Percentiles rank a stretch among this genome's conserved stretches.
phyloP scores from a whole-genome alignment of 768 basidiomycete genomes.

The Tephrocybe rancida region DNA sequence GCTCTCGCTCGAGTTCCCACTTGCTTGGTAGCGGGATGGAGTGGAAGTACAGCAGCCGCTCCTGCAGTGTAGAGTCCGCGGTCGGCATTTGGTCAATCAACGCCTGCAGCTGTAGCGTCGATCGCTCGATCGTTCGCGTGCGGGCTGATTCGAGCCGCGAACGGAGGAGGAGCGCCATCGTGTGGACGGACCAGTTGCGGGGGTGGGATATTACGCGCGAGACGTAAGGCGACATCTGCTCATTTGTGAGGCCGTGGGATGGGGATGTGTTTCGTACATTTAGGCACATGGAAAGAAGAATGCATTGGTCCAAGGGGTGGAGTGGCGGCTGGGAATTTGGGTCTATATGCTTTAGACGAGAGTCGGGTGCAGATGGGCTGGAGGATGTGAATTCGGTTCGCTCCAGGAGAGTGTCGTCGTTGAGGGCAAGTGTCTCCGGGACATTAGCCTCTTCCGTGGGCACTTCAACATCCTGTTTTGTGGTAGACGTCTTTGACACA shows the following conservation, averaged over 20 bases:
- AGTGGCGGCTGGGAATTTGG: constrained; percentile 84
- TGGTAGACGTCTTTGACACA: constrained; percentile 7
- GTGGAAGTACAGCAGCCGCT: constrained; percentile 82
- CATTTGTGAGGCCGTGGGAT: constrained; percentile 83
- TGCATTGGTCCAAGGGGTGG: constrained; percentile 92
- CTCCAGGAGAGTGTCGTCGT: constrained; percentile 96
- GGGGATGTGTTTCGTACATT: constrained; percentile 91
- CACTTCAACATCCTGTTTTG: constrained; percentile 5
- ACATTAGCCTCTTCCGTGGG: constrained; percentile 31
- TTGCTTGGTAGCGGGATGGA: constrained; percentile 81
- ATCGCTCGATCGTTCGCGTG: constrained; percentile 91
- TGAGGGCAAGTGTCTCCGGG: constrained; percentile 82
- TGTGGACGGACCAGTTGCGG: constrained; percentile 94
- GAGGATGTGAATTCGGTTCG: constrained; percentile 90
- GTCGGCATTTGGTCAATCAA: constrained; percentile 97
- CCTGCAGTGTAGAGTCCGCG: constrained; percentile 69
- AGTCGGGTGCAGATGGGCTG: constrained; percentile 43
- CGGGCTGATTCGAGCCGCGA: constrained; percentile 88
- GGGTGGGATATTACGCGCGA: constrained; percentile 88
- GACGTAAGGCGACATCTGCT: constrained; percentile 94
- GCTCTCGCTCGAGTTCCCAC: constrained; percentile 93
- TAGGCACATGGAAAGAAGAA: constrained; percentile 88
- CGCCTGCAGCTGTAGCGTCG: constrained; percentile 91
- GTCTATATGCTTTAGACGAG: constrained; percentile 70
- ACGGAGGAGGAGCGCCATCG: constrained; percentile 92